Percentiles rank a stretch among this genome's conserved stretches.
phyloP scores from a whole-genome alignment of 495 filamentous ascomycete genomes.

The Xylaria venustula region DNA sequence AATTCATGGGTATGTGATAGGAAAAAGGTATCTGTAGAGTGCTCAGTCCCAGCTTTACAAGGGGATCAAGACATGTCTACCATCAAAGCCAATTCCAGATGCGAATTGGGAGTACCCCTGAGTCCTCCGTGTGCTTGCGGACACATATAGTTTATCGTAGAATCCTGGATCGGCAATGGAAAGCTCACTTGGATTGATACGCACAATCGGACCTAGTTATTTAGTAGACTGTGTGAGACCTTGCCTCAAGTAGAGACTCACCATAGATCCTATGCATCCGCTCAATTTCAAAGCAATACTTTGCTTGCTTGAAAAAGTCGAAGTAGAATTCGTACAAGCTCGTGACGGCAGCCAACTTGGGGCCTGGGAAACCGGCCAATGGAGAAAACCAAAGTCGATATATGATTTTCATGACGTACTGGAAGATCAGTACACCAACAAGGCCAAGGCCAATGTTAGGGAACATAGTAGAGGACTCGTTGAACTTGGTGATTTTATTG shows the following conservation, averaged over 20 bases:
- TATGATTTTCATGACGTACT: too few species aligned
- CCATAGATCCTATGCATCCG: conserved; percentile 13
- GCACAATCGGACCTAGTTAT: conserved; percentile 31
- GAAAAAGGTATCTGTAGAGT: too few species aligned
- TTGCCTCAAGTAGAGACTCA: background rate
- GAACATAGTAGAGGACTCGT: too few species aligned
- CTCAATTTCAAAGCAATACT: conserved; percentile 10
- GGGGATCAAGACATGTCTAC: conserved; percentile 13
- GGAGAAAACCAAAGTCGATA: conserved; percentile 35
- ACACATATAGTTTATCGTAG: conserved; percentile 38
- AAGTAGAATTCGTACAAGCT: conserved; percentile 18
- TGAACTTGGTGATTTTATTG: too few species aligned
- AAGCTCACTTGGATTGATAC: conserved; percentile 40
- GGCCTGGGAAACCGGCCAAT: conserved; percentile 17
- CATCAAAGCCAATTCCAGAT: background rate
- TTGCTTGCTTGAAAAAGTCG: conserved; percentile 12
- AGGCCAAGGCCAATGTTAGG: too few species aligned
- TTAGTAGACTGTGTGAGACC: background rate
- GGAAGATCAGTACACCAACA: too few species aligned
- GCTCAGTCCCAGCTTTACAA: too few species aligned
- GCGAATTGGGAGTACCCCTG: background rate
- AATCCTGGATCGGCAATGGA: conserved; percentile 39
- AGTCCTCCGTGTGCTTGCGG: background rate
- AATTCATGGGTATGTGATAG: too few species aligned
- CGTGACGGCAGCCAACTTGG: conserved; percentile 17